Evolutionary conservation across 345 rosid genomes (phyloP).

Genomic region (Eucalyptus rudis): DNA sequence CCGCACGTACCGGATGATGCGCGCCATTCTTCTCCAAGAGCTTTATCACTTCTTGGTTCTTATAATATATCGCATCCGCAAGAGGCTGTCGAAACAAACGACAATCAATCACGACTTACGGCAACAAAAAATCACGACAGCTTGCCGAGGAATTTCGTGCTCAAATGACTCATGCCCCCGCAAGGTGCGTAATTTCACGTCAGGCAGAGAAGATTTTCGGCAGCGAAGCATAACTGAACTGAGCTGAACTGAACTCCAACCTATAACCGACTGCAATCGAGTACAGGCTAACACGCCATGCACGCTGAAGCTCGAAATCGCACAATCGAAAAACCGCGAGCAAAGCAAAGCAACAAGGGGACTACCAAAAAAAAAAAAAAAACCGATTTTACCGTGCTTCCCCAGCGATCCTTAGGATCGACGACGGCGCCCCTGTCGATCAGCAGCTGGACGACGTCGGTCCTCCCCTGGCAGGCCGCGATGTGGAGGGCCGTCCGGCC

Average conservation of each 20-base stretch:
- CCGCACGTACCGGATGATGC: slow-evolving; percentile 39
- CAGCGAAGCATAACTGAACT: not conserved
- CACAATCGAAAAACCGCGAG: not conserved
- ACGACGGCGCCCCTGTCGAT: slow-evolving; percentile 44
- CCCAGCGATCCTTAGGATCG: slow-evolving; percentile 82
- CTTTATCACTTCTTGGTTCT: slow-evolving; percentile 55
- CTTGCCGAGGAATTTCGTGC: not conserved
- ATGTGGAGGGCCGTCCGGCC: slow-evolving; percentile 72
- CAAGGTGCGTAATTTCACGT: not conserved
- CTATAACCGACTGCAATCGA: not conserved
- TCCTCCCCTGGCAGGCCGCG: slow-evolving; percentile 65
- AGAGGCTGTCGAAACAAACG: slow-evolving; percentile 49
- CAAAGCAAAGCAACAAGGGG: not conserved
- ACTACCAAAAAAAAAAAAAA: not conserved
- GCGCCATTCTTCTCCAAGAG: slow-evolving; percentile 76
- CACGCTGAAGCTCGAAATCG: not conserved
- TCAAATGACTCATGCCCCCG: not conserved
- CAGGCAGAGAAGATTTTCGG: not conserved
- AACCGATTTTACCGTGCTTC: slow-evolving; percentile 67
- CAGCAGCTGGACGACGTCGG: slow-evolving; percentile 55
- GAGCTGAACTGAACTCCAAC: not conserved
- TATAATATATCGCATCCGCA: slow-evolving; percentile 70
- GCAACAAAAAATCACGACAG: not conserved
- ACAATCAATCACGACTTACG: not conserved
- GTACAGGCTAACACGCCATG: not conserved